Conservation (phyloP, 345 rosid species). For the Lumnitzera littorea region DNA sequence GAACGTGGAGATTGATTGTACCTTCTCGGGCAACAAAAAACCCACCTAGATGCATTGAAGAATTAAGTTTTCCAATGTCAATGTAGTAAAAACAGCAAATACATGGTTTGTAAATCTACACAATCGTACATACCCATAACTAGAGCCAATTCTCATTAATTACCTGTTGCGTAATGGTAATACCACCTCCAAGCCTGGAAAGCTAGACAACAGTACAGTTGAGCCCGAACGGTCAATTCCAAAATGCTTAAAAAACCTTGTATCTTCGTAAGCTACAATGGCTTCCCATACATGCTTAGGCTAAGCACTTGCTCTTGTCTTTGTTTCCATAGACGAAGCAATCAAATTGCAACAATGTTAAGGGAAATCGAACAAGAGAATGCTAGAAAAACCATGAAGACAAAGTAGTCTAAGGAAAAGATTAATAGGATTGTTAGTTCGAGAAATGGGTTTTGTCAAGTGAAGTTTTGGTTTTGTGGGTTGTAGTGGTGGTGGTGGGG, state of each 20-base stretch:
- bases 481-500: not conserved
- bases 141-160: not conserved
- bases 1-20: too few species aligned
- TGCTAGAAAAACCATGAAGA: constrained; percentile 11
- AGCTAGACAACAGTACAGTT: constrained; percentile 18
- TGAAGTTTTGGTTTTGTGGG: constrained; percentile 1
- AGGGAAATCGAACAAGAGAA: constrained; percentile 12
- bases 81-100: constrained; percentile 18
- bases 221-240: constrained; percentile 22
- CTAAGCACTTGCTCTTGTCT: constrained; percentile 12
- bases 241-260: constrained; percentile 14
- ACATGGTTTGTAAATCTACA: not conserved
- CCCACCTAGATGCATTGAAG: too few species aligned
- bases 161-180: constrained; percentile 26
- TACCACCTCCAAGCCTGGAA: constrained; percentile 21
- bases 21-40: too few species aligned
- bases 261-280: constrained; percentile 27
- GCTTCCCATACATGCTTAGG: constrained; percentile 22
- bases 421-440: constrained; percentile 5
- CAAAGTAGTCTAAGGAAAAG: constrained; percentile 10
- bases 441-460: not conserved
- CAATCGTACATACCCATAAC: not conserved
- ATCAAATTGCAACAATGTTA: constrained; percentile 19
- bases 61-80: not conserved
- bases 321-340: constrained; percentile 13